A percentile compares a stretch with the other conserved stretches of the same genome.
Evolutionary conservation across 75 land plant species (phyloP).

Genomic region (Azolla pinnata): DNA sequence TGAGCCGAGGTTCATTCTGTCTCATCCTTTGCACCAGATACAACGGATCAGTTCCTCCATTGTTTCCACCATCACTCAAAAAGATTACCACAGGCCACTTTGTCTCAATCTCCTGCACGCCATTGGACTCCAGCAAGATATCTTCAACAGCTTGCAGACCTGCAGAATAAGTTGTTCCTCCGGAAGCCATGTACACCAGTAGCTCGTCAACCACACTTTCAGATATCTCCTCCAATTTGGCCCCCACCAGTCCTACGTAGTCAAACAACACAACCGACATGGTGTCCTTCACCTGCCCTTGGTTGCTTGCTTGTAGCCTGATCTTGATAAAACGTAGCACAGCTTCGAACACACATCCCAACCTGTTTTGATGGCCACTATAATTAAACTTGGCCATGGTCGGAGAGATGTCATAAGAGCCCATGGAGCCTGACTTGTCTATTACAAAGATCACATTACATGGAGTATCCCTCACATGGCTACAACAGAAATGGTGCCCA

Average conservation of each 20-base stretch:
- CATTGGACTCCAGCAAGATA: conserved; percentile 3
- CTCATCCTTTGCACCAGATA: conserved; percentile 11
- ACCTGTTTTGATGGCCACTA: conserved; percentile 1
- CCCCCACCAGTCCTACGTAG: background rate
- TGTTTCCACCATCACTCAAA: conserved; percentile 23
- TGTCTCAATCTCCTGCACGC: conserved; percentile 2
- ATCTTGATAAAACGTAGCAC: conserved; percentile 15
- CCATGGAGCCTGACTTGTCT: conserved; percentile 30
- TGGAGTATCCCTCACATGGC: conserved; percentile 20
- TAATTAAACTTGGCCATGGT: conserved; percentile 10
- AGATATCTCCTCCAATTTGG: conserved; percentile 4
- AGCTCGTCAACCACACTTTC: conserved; percentile 13
- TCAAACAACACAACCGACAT: conserved; percentile 22
- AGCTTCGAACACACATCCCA: conserved; percentile 26
- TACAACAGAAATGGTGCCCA: conserved; percentile 27
- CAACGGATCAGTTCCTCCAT: conserved; percentile 17
- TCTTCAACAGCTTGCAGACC: conserved; percentile 5
- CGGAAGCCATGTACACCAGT: background rate
- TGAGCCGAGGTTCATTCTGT: conserved; percentile 8
- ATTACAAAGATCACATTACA: conserved; percentile 36
- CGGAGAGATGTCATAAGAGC: conserved; percentile 9
- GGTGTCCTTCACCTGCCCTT: background rate
- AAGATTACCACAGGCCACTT: conserved; percentile 14
- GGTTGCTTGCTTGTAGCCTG: background rate
- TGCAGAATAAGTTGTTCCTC: conserved; percentile 18